These are phyloP conservation scores for Coniophora puteana DNA, from an alignment of 1,284 basidiomycete genomes.

Conservation along the genomic window DNA sequence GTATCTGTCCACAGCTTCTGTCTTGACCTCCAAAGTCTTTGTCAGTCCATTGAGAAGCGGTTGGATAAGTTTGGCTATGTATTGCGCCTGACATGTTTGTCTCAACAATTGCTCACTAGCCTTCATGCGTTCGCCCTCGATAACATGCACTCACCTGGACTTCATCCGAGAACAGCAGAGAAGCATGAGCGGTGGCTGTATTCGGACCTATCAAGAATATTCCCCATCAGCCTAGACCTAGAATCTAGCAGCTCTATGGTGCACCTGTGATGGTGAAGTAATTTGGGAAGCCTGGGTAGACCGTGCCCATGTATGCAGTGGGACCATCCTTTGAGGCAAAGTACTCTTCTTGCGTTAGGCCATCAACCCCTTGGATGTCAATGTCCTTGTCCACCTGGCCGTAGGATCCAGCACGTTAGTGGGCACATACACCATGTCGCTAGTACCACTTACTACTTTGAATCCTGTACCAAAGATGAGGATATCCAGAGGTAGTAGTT, in stretches of 20 bases:
- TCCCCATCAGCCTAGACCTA: no score
- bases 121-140: not conserved
- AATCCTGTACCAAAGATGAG: slow-evolving; percentile 52
- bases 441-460: slow-evolving; percentile 30
- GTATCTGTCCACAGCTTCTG: slow-evolving; percentile 36
- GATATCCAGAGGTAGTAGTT: slow-evolving; percentile 42
- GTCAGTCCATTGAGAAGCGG: slow-evolving; percentile 42
- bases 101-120: slow-evolving; percentile 6
- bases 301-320: slow-evolving; percentile 44
- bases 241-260: no score
- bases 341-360: slow-evolving; percentile 35
- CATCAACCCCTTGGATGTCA: slow-evolving; percentile 35
- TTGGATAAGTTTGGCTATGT: slow-evolving; percentile 42
- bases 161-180: slow-evolving; percentile 49
- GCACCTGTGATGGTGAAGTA: slow-evolving; percentile 39
- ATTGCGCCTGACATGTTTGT: slow-evolving; percentile 40
- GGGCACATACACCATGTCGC: not conserved
- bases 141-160: slow-evolving; percentile 37
- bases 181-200: slow-evolving; percentile 50
- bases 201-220: no score
- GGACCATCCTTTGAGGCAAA: slow-evolving; percentile 41
- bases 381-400: slow-evolving; percentile 18
- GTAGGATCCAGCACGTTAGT: not conserved
- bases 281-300: slow-evolving; percentile 50
- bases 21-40: slow-evolving; percentile 39